A percentile compares a stretch with the other conserved stretches of the same genome.
Evolutionary conservation across 1,284 basidiomycete species (phyloP).

Genomic region (Schizopora paradoxa): DNA sequence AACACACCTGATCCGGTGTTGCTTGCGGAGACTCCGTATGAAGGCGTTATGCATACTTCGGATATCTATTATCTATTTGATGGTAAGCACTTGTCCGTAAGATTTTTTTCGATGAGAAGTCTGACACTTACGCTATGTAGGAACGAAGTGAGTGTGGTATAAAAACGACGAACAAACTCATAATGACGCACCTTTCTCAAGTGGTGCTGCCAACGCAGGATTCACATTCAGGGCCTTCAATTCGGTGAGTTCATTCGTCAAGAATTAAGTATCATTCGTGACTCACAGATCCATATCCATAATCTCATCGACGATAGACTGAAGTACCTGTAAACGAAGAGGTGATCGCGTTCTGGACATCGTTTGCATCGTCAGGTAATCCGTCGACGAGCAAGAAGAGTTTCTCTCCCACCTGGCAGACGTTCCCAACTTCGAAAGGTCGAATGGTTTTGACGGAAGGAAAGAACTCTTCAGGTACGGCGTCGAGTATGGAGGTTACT

Average conservation of each 20-base stretch:
- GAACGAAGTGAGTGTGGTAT: constrained; percentile 31
- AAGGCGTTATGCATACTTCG: constrained; percentile 40
- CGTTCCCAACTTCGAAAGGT: constrained; percentile 16
- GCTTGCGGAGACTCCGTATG: constrained; percentile 32
- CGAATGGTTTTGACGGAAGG: constrained; percentile 25
- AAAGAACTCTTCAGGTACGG: constrained; percentile 9
- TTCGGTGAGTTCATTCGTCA: constrained; percentile 24
- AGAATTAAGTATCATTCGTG: not conserved
- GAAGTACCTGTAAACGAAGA: constrained; percentile 35
- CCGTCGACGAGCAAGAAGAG: constrained; percentile 29
- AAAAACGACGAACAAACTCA: not conserved
- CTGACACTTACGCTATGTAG: constrained; percentile 18
- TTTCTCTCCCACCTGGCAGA: constrained; percentile 31
- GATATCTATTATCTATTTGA: constrained; percentile 41
- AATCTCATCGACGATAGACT: too few species aligned
- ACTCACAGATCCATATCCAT: not conserved
- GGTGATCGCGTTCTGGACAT: constrained; percentile 43
- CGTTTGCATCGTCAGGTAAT: constrained; percentile 33
- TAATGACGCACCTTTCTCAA: constrained; percentile 17
- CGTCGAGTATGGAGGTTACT: constrained; percentile 30
- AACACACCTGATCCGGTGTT: constrained; percentile 39
- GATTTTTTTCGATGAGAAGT: not conserved
- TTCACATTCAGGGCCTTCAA: constrained; percentile 37
- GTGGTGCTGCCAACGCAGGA: constrained; percentile 30
- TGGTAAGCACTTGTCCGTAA: constrained; percentile 25